Percentiles rank a stretch among this genome's conserved stretches.
Conservation (phyloP, 208 protist genomes). For the Dictyostelium gargantuum region DNA sequence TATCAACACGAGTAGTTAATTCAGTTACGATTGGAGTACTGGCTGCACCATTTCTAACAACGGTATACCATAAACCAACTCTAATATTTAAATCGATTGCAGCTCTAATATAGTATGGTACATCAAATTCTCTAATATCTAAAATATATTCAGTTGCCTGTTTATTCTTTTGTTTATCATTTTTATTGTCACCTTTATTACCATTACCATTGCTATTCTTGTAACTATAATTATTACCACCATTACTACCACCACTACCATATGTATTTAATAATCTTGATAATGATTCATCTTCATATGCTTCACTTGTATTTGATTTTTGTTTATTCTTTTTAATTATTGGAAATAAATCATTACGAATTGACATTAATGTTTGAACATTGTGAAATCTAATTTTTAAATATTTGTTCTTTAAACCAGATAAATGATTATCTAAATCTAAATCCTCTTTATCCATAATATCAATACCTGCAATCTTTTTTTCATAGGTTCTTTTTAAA, state of each 20-base stretch:
- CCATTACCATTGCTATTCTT: neutral
- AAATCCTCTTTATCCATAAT: constrained; percentile 95
- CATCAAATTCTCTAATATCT: constrained; percentile 99
- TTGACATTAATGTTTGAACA: constrained; percentile 91
- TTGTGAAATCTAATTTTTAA: constrained; percentile 96
- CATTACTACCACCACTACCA: neutral
- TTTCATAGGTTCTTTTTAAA: constrained; percentile 91
- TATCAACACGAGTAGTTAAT: constrained; percentile 14
- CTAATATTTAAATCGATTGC: constrained; percentile 95
- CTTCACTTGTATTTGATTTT: constrained; percentile 1
- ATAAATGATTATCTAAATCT: constrained; percentile 96
- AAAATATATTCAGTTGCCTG: constrained; percentile 89
- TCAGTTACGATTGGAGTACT: neutral
- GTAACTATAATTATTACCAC: neutral
- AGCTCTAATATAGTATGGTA: constrained; percentile 98
- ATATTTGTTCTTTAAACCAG: constrained; percentile 91
- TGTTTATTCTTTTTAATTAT: constrained; percentile 74
- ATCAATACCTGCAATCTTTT: constrained; percentile 89
- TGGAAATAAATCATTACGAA: constrained; percentile 85
- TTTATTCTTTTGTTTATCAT: neutral
- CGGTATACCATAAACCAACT: constrained; percentile 97
- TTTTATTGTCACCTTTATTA: neutral
- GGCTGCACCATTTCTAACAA: constrained; percentile 58
- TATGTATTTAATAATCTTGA: neutral
- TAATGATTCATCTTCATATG: constrained; percentile 58